These are phyloP conservation scores for Phytophthora tubulina DNA, from an alignment of 352 stramenopile genomes.

Conservation along the genomic window DNA sequence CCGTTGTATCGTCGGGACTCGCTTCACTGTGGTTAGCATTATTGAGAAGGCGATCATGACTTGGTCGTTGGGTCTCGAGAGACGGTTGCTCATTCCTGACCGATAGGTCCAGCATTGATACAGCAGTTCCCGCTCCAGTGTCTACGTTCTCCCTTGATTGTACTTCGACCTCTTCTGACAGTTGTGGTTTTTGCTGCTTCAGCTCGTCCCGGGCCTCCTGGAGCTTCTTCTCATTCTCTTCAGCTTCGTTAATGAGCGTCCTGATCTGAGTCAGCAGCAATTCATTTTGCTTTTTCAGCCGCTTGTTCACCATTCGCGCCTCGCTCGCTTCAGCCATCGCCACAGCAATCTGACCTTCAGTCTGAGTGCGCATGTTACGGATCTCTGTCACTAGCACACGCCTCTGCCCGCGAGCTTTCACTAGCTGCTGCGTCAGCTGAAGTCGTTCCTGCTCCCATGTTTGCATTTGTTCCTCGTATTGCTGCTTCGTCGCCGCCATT, in stretches of 20 bases:
- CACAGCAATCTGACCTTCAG: constrained; percentile 78
- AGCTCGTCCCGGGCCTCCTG: constrained; percentile 35
- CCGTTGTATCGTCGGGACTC: constrained; percentile 7
- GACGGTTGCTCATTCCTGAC: constrained; percentile 10
- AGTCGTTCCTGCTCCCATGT: constrained; percentile 57
- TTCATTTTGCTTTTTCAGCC: constrained; percentile 87
- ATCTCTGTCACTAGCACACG: constrained; percentile 82
- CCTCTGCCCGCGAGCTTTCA: constrained; percentile 85
- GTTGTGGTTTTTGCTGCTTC: constrained; percentile 17
- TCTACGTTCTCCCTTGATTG: constrained; percentile 9
- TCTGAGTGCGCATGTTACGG: constrained; percentile 81
- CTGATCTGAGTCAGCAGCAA: constrained; percentile 82
- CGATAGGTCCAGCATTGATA: constrained; percentile 32
- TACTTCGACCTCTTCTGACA: background rate
- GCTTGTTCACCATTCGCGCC: constrained; percentile 88
- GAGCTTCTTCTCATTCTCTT: constrained; percentile 55
- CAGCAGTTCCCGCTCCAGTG: constrained; percentile 11
- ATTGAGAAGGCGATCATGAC: background rate
- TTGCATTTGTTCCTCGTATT: constrained; percentile 77
- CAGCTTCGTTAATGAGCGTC: constrained; percentile 72
- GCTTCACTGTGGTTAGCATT: constrained; percentile 5
- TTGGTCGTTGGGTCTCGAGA: background rate
- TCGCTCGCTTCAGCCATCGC: constrained; percentile 86
- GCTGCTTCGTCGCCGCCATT: constrained; percentile 72
- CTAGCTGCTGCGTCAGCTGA: constrained; percentile 72